A percentile compares a stretch with the other conserved stretches of the same genome.
phyloP scores from a whole-genome alignment of 768 basidiomycete species.

The Boletus subcaerulescens region DNA sequence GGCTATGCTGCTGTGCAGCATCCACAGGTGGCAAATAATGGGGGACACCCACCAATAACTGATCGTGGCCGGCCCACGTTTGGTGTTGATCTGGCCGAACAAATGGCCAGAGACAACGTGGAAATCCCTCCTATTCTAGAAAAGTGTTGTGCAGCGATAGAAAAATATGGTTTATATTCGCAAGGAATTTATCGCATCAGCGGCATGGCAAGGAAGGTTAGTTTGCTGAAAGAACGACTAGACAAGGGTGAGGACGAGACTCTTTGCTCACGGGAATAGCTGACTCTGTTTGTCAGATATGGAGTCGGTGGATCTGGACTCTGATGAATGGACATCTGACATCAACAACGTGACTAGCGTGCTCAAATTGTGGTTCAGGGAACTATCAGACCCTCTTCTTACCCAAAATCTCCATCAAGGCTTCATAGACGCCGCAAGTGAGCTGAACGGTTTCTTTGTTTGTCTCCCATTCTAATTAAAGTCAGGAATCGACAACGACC shows the following conservation, averaged over 20 bases:
- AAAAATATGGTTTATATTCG: constrained; percentile 77
- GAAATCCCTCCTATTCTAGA: constrained; percentile 86
- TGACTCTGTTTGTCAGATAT: constrained; percentile 54
- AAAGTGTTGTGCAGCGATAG: constrained; percentile 90
- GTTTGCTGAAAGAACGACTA: constrained; percentile 74
- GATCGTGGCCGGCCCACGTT: constrained; percentile 83
- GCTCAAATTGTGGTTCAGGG: constrained; percentile 94
- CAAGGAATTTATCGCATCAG: constrained; percentile 94
- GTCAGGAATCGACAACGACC: constrained; percentile 90
- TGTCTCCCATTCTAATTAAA: neutral
- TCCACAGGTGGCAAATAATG: constrained; percentile 25
- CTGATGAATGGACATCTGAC: constrained; percentile 88
- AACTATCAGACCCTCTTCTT: constrained; percentile 90
- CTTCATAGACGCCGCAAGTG: constrained; percentile 94
- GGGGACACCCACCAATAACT: constrained; percentile 32
- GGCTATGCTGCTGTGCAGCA: constrained; percentile 26
- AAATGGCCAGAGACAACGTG: constrained; percentile 86
- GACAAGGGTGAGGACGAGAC: constrained; percentile 65
- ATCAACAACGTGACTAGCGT: constrained; percentile 96
- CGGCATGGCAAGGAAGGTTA: constrained; percentile 85
- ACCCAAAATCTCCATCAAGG: constrained; percentile 82
- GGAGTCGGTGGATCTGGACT: constrained; percentile 81
- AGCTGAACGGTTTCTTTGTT: constrained; percentile 30
- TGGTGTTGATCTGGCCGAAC: constrained; percentile 88
- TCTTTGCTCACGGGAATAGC: constrained; percentile 1